Base-by-base conservation (phyloP, 2,329 filamentous ascomycete species). In the Aureobasidium sp. region DNA sequence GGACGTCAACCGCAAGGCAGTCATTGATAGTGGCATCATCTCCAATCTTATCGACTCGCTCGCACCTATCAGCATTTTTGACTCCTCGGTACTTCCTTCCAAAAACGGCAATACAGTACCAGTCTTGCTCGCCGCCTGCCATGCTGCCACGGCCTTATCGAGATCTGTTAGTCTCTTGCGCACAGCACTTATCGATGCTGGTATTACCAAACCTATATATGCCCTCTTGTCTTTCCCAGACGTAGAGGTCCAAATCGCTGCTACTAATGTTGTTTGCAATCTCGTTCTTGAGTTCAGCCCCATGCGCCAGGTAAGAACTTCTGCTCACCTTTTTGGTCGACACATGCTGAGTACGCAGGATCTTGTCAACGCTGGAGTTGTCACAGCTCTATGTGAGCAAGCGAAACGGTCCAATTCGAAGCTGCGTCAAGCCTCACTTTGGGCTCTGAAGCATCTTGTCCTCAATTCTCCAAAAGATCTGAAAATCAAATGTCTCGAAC, bases 391-490 rank as follows among this genome's bases (percentile, higher is more conserved):
- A 1, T 96, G 91, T 70, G 84, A 89, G 67, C 90, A 96, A 71
- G 91, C 92, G 1, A 89, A 89, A 72, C 94, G 90, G 0, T 81
- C 83, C 50, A 89, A 93, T 69, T 83, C 88, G n/a, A 84, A 86
- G 50, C 79, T 97, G 59, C 85, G 91, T 27, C 80, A 95, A 29
- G 91, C 94, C 68, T 91, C 92, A 24, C 76, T 99, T 1, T 99
- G 94, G 93, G 91, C 91, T 6, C 77, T 99, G 62, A 97, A 97
- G 71, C 91, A 97, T 74, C 82, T 97, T 54, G 87, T 96, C 2
- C 82, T 89, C 65, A 86, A 85, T 24, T 84, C 89, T 6, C 82
- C 82, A 19, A 85, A 87, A 48, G 82, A 87, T 14, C 78, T 89
- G 66, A 96, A 94, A 74, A 87, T 88, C 68, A 82, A 83, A 52